These are phyloP conservation scores for Pseudozyma pruni DNA, from an alignment of 1,284 basidiomycete species.

Conservation along the genomic window DNA sequence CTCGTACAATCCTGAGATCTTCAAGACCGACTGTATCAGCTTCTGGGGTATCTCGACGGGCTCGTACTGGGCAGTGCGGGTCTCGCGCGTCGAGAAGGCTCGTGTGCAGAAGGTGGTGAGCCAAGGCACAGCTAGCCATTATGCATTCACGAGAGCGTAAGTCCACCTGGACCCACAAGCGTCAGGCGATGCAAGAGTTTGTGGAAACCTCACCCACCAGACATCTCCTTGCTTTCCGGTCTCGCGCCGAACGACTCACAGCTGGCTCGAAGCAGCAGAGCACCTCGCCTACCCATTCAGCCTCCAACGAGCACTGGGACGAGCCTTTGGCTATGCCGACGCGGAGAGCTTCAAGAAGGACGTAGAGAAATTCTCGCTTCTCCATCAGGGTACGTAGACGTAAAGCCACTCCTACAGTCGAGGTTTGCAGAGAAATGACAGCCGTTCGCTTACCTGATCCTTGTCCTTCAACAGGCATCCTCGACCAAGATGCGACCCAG, in stretches of 20 bases:
- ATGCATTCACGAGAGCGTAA: slow-evolving; percentile 35
- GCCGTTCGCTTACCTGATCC: neutral
- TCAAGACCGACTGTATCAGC: slow-evolving; percentile 23
- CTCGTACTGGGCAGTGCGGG: slow-evolving; percentile 39
- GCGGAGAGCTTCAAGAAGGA: slow-evolving; percentile 25
- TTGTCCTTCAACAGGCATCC: slow-evolving; percentile 11
- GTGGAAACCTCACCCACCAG: too few species aligned
- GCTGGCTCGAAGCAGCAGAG: slow-evolving; percentile 48
- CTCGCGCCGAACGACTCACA: neutral
- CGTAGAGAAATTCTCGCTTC: slow-evolving; percentile 35
- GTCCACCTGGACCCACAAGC: neutral
- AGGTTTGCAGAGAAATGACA: neutral
- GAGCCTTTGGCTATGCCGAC: slow-evolving; percentile 37
- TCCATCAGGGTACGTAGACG: slow-evolving; percentile 17
- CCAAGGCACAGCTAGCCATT: slow-evolving; percentile 47
- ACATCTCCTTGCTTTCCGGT: neutral
- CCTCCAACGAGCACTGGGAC: slow-evolving; percentile 29
- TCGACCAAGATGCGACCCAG: slow-evolving; percentile 23
- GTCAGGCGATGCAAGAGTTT: too few species aligned
- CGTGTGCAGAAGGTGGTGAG: slow-evolving; percentile 26
- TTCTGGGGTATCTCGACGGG: slow-evolving; percentile 47
- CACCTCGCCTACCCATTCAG: slow-evolving; percentile 38
- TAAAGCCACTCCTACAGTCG: too few species aligned
- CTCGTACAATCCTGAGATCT: slow-evolving; percentile 8
- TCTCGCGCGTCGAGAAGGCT: slow-evolving; percentile 21